Evolutionary conservation across 1,139 yeast species (phyloP).

Genomic region (Debaryomyces singareniensis): DNA sequence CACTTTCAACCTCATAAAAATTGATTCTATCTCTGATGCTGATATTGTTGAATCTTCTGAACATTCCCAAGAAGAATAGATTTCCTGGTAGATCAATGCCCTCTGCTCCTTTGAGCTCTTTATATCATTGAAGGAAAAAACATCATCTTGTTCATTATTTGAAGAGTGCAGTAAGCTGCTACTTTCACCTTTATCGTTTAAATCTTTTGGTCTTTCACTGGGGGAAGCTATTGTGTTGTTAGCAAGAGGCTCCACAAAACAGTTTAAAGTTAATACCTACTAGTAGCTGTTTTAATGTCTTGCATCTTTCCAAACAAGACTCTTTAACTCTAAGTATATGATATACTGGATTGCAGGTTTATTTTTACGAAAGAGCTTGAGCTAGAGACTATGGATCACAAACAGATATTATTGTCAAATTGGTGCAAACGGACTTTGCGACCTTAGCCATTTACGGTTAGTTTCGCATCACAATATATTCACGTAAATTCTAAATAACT

Average conservation of each 20-base stretch:
- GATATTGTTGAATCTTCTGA: conserved; percentile 51
- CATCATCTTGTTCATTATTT: no score
- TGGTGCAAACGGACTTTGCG: neutral
- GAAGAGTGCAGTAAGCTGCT: neutral
- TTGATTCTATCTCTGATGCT: conserved; percentile 45
- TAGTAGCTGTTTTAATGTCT: neutral
- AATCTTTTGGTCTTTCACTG: no score
- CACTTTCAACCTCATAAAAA: conserved; percentile 45
- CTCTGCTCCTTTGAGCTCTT: no score
- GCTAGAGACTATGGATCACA: no score
- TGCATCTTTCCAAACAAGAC: neutral
- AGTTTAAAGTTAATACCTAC: neutral
- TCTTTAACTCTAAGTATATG: no score
- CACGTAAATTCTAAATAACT: neutral
- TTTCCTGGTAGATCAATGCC: no score
- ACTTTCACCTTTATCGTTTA: neutral
- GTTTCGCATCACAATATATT: neutral
- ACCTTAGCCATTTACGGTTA: neutral
- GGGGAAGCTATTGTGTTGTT: no score
- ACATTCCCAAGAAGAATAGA: conserved; percentile 57
- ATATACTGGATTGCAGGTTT: no score
- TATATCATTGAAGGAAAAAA: no score
- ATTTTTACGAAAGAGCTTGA: no score
- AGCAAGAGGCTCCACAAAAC: neutral
- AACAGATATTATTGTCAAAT: neutral